Conservation (phyloP, 352 stramenopile genomes). For the Globisporangium barbulae region DNA sequence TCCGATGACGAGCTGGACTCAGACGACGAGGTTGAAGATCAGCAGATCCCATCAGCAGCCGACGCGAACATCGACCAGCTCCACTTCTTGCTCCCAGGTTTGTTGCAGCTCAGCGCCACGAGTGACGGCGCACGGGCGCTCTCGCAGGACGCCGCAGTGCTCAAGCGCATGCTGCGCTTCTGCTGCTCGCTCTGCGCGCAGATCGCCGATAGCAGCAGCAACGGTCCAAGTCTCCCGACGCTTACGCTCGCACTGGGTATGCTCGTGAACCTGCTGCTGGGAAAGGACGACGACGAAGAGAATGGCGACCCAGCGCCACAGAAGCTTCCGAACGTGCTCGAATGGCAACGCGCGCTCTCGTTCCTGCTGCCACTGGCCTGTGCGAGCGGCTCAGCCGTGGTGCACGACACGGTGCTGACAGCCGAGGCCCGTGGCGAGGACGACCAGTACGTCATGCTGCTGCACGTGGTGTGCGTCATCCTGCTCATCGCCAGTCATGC, state of each 20-base stretch:
- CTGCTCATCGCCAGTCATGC: slow-evolving; percentile 66
- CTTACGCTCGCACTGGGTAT: slow-evolving; percentile 76
- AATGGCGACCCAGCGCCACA: background rate
- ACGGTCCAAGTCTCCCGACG: slow-evolving; percentile 41
- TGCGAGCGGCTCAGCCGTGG: slow-evolving; percentile 50
- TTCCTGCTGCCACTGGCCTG: slow-evolving; percentile 78
- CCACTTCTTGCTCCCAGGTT: slow-evolving; percentile 76
- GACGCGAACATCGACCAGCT: slow-evolving; percentile 60
- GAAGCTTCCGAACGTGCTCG: slow-evolving; percentile 44
- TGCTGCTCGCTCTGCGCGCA: slow-evolving; percentile 61
- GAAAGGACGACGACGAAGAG: slow-evolving; percentile 36
- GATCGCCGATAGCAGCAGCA: slow-evolving; percentile 44
- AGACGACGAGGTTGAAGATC: slow-evolving; percentile 56
- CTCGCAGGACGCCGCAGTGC: slow-evolving; percentile 51
- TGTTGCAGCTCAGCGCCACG: slow-evolving; percentile 75
- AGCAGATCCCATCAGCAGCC: slow-evolving; percentile 24
- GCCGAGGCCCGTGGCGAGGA: slow-evolving; percentile 62
- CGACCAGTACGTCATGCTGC: slow-evolving; percentile 73
- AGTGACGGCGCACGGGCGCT: slow-evolving; percentile 53
- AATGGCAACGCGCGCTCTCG: slow-evolving; percentile 70
- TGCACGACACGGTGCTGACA: slow-evolving; percentile 39
- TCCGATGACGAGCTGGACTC: slow-evolving; percentile 74
- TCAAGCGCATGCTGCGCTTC: slow-evolving; percentile 74
- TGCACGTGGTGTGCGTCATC: slow-evolving; percentile 69
- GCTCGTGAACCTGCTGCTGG: slow-evolving; percentile 74